Percentiles rank a stretch among this genome's conserved stretches.
phyloP scores from a whole-genome alignment of 805 yeast genomes.

The baker's yeast (Saccharomyces cerevisiae) region DNA sequence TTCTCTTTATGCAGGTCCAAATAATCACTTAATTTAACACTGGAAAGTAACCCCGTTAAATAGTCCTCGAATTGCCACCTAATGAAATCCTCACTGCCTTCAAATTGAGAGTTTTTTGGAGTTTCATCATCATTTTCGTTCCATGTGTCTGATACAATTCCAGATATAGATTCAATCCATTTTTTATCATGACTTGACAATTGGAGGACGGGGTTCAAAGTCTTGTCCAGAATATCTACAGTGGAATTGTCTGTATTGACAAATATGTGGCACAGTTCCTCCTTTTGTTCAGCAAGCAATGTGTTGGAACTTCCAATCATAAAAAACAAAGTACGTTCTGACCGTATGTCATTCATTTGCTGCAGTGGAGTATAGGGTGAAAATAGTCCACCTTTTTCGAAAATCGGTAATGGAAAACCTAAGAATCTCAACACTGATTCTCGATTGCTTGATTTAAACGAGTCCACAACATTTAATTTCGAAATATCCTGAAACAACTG shows the following conservation, averaged over 20 bases:
- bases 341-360: slow-evolving; percentile 67
- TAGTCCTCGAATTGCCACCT: slow-evolving; percentile 88
- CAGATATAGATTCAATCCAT: slow-evolving; percentile 56
- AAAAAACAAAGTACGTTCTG: slow-evolving; percentile 51
- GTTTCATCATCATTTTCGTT: slow-evolving; percentile 33
- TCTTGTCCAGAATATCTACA: slow-evolving; percentile 39
- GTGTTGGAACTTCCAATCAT: slow-evolving; percentile 86
- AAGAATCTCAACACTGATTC: slow-evolving; percentile 67
- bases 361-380: slow-evolving; percentile 92
- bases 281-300: slow-evolving; percentile 57
- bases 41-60: slow-evolving; percentile 62
- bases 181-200: slow-evolving; percentile 58
- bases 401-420: slow-evolving; percentile 82
- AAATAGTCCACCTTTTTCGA: slow-evolving; percentile 80
- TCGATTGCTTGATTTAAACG: slow-evolving; percentile 71
- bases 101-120: slow-evolving; percentile 40
- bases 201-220: slow-evolving; percentile 37
- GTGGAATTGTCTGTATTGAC: slow-evolving; percentile 53
- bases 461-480: slow-evolving; percentile 47
- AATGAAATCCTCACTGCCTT: slow-evolving; percentile 81
- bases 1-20: slow-evolving; percentile 32
- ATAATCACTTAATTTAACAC: slow-evolving; percentile 62
- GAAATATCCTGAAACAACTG: slow-evolving; percentile 46
- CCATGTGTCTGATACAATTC: slow-evolving; percentile 42
- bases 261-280: slow-evolving; percentile 57